Evolutionary conservation across 176 grass and related monocot genomes (phyloP).

Genomic region (Eragrostis nindensis): DNA sequence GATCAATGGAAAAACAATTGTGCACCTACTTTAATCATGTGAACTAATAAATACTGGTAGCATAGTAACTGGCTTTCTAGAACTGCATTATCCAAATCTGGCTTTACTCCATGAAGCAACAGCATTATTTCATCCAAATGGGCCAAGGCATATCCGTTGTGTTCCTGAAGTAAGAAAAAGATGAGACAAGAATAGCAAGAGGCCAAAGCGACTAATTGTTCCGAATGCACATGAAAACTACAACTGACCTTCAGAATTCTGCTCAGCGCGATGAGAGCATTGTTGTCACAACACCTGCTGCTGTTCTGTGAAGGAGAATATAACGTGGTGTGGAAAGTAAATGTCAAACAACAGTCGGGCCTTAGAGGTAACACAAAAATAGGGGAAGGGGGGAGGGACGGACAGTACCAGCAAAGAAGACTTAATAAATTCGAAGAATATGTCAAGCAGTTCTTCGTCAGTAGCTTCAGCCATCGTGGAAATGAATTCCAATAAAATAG

Average conservation of each 20-base stretch:
- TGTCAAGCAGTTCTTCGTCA: slow-evolving; percentile 65
- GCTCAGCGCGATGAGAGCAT: slow-evolving; percentile 73
- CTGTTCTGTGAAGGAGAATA: slow-evolving; percentile 60
- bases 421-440: slow-evolving; percentile 80
- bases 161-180: slow-evolving; percentile 62
- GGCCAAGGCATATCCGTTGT: slow-evolving; percentile 61
- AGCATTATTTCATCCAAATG: slow-evolving; percentile 83
- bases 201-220: neutral
- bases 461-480: slow-evolving; percentile 64
- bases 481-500: slow-evolving; percentile 71
- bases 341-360: slow-evolving; percentile 13
- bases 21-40: slow-evolving; percentile 76
- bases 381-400: too few relatives aligned
- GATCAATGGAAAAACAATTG: neutral
- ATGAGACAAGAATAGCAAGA: slow-evolving; percentile 22
- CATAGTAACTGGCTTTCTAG: slow-evolving; percentile 74
- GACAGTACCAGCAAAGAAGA: slow-evolving; percentile 86
- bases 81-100: slow-evolving; percentile 48
- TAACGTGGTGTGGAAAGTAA: slow-evolving; percentile 9
- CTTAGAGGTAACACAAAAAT: neutral
- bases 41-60: slow-evolving; percentile 86
- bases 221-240: slow-evolving; percentile 16
- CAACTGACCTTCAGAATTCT: slow-evolving; percentile 91
- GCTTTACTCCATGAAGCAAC: slow-evolving; percentile 81
- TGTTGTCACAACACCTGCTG: slow-evolving; percentile 58